Evolutionary conservation across 495 filamentous ascomycete genomes (phyloP).

Genomic region (Penicillium tannophilum): DNA sequence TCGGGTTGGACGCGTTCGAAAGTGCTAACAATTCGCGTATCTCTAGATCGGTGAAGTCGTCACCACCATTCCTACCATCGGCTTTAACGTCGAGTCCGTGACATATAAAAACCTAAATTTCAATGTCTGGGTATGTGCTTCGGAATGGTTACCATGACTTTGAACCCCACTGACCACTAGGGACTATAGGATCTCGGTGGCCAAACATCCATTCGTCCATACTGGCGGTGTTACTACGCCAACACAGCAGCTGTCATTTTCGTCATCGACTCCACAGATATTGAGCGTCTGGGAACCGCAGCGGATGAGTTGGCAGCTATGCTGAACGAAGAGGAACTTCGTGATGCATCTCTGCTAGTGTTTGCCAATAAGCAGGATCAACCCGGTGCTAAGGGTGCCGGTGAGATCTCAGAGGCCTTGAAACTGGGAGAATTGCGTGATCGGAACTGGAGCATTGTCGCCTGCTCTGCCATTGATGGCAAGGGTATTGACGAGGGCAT

Average conservation of each 20-base stretch:
- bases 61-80: conserved; percentile 97
- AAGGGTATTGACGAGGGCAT: conserved; percentile 94
- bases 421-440: conserved; percentile 87
- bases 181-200: conserved; percentile 79
- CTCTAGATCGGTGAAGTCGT: conserved; percentile 94
- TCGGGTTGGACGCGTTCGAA: not conserved
- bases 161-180: conserved; percentile 6
- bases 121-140: conserved; percentile 83
- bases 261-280: conserved; percentile 97
- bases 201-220: conserved; percentile 94
- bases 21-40: conserved; percentile 24
- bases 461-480: conserved; percentile 93
- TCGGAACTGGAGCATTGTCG: conserved; percentile 98
- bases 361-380: conserved; percentile 99
- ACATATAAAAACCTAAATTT: conserved; percentile 97
- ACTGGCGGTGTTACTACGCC: conserved; percentile 99
- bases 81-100: conserved; percentile 98
- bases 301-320: conserved; percentile 92
- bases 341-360: conserved; percentile 87
- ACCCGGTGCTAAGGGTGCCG: conserved; percentile 93
- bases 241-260: conserved; percentile 99
- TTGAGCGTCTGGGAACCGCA: conserved; percentile 88
- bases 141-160: not conserved
- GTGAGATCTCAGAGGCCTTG: conserved; percentile 92
- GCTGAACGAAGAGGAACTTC: conserved; percentile 94